These are phyloP conservation scores for Phytopythium sindhum DNA, from an alignment of 352 stramenopile genomes.

Conservation along the genomic window DNA sequence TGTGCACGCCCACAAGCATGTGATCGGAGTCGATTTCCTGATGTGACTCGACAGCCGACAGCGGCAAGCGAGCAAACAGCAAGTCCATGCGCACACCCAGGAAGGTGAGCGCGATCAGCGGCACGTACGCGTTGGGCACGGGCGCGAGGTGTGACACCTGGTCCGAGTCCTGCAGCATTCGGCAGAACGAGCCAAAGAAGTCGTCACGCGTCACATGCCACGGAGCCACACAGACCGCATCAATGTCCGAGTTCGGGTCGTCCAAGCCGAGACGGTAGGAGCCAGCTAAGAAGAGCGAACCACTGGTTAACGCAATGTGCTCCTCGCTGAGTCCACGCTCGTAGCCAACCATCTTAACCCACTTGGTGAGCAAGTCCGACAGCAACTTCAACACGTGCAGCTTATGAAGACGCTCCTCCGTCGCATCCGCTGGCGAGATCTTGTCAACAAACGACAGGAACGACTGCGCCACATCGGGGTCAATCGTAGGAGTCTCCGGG, in stretches of 20 bases:
- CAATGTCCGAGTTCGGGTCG: conserved; percentile 80
- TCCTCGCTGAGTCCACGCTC: conserved; percentile 65
- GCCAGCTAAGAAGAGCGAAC: conserved; percentile 78
- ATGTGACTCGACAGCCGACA: conserved; percentile 56
- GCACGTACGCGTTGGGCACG: conserved; percentile 90
- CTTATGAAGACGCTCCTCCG: conserved; percentile 55
- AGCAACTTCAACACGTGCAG: conserved; percentile 64
- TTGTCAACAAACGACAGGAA: conserved; percentile 58
- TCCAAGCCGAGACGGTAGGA: conserved; percentile 86
- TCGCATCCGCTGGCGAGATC: conserved; percentile 48
- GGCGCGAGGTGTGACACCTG: conserved; percentile 75
- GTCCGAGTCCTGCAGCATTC: conserved; percentile 52
- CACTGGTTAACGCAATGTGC: conserved; percentile 69
- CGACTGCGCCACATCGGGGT: conserved; percentile 25
- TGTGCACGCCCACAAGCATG: conserved; percentile 91
- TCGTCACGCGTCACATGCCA: conserved; percentile 82
- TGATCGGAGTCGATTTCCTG: conserved; percentile 85
- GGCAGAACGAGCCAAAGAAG: conserved; percentile 83
- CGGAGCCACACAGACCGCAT: conserved; percentile 78
- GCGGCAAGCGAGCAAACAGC: conserved; percentile 83
- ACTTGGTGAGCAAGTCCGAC: conserved; percentile 68
- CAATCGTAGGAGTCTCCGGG: conserved; percentile 29
- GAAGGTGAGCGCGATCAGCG: conserved; percentile 90
- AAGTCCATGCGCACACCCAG: conserved; percentile 89
- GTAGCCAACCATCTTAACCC: conserved; percentile 72